These are phyloP conservation scores for Oryza rufipogon DNA, from an alignment of 176 grass and related monocot genomes.

Conservation along the genomic window DNA sequence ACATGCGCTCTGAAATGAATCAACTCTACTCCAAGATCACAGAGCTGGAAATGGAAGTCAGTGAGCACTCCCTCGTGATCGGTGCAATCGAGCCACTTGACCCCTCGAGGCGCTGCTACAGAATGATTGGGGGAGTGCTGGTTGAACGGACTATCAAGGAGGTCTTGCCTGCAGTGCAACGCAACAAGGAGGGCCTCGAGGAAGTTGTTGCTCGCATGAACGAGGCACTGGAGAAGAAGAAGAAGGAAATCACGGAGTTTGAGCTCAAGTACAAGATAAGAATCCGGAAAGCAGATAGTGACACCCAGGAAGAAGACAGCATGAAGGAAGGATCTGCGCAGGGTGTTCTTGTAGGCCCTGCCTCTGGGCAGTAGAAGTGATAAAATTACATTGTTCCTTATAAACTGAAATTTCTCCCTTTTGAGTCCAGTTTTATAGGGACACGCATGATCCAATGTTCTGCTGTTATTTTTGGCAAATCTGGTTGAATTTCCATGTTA, in stretches of 20 bases:
- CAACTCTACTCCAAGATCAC: slow-evolving; percentile 92
- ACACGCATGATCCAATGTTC: background rate
- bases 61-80: slow-evolving; percentile 87
- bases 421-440: background rate
- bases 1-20: slow-evolving; percentile 84
- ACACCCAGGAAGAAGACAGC: slow-evolving; percentile 38
- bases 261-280: slow-evolving; percentile 96
- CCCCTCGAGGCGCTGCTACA: slow-evolving; percentile 74
- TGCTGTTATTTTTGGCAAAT: background rate
- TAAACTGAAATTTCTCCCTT: background rate
- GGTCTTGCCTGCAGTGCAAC: slow-evolving; percentile 68
- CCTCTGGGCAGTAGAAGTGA: slow-evolving; percentile 19
- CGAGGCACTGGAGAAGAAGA: slow-evolving; percentile 81
- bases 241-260: slow-evolving; percentile 75
- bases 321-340: slow-evolving; percentile 71
- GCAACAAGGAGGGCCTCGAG: slow-evolving; percentile 84
- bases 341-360: slow-evolving; percentile 90
- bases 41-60: slow-evolving; percentile 83
- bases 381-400: background rate
- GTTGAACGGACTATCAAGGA: slow-evolving; percentile 87
- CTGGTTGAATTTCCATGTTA: background rate
- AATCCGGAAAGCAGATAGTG: slow-evolving; percentile 59
- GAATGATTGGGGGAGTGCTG: slow-evolving; percentile 89
- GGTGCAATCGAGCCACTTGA: slow-evolving; percentile 78
- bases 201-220: slow-evolving; percentile 82